Evolutionary conservation across 2,329 filamentous ascomycete genomes (phyloP), one percentile per base, ranked within the genome.

Genomic region (Fusarium veterinarium): DNA sequence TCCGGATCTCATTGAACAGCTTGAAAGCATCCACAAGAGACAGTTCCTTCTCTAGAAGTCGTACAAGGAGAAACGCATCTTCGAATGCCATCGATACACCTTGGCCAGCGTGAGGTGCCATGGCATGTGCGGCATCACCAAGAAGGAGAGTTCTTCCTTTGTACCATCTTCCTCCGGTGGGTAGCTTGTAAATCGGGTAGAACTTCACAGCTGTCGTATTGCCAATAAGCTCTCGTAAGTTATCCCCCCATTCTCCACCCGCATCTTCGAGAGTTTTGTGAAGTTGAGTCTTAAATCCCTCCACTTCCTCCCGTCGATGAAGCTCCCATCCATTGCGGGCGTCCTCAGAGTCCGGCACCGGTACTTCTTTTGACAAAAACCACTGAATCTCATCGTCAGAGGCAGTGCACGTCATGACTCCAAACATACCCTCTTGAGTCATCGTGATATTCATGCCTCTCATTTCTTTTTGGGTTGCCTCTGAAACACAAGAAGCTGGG

Each of bases 141-240:
- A 60, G 57, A 8, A 60, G 35, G 9, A 60, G 28, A 6, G 57
- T 55, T n/a, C 46, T 38, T 25, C 57, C 46, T n/a, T 41, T 41
- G 46, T 41, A 8, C 46, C 57, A 60, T 55, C 12, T 38, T 16
- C 46, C 35, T n/a, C 35, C 46, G 1, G 19, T 33, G 3, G 57
- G 57, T 28, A 60, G 20, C 19, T 60, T 60, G 46, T 60, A 60
- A 10, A 20, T 60, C 5, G 57, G 57, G 30, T 60, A 60, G n/a
- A 60, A 60, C 33, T 31, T 60, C 3, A 60, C 57, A 7, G 45
- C 35, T 8, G 35, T 41, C 4, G 57, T 55, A 20, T 33, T 60
- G 8, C 30, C 10, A 16, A 41, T 31, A 2, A 60, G 45, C 4
- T 60, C 17, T 1, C 57, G 57, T 17, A 60, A 3, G 5, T 17